A percentile compares a stretch with the other conserved stretches of the same genome.
Evolutionary conservation across 2,329 filamentous ascomycete species (phyloP).

Genomic region (Aspergillus ustus): DNA sequence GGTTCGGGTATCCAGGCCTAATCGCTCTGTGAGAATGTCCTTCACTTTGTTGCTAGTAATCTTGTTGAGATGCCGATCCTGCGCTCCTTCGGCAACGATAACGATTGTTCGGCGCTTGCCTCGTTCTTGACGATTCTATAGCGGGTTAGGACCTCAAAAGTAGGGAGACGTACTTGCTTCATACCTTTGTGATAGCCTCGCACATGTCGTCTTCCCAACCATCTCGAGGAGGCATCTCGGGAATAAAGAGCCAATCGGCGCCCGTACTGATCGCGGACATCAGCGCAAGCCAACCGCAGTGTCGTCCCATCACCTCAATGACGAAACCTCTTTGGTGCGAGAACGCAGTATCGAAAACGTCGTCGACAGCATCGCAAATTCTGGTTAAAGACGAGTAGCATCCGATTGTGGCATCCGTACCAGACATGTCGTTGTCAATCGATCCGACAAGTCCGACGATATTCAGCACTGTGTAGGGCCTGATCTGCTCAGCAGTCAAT

Average conservation of each 20-base stretch:
- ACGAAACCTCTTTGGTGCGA: conserved; percentile 97
- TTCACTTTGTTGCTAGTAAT: conserved; percentile 84
- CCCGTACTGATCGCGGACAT: conserved; percentile 96
- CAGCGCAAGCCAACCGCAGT: conserved; percentile 96
- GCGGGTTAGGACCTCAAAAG: neutral
- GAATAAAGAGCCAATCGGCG: conserved; percentile 96
- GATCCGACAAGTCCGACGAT: conserved; percentile 96
- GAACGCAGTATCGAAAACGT: conserved; percentile 88
- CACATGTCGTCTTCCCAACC: conserved; percentile 93
- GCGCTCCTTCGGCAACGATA: conserved; percentile 93
- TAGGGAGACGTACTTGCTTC: neutral
- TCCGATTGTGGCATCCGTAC: conserved; percentile 95
- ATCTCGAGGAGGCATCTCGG: conserved; percentile 84
- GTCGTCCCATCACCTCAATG: conserved; percentile 96
- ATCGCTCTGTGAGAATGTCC: conserved; percentile 78
- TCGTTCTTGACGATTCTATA: conserved; percentile 73
- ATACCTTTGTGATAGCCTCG: conserved; percentile 71
- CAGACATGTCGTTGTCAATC: conserved; percentile 97
- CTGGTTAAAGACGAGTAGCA: conserved; percentile 91
- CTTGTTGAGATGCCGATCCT: conserved; percentile 80
- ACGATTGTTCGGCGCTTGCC: conserved; percentile 98
- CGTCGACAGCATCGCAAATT: conserved; percentile 95
- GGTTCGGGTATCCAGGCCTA: conserved; percentile 87
- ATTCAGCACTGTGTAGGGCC: conserved; percentile 84
- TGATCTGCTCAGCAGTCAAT: conserved; percentile 71